Evolutionary conservation across 2,329 filamentous ascomycete genomes (phyloP), one percentile per base, ranked within the genome.

Genomic region (Cephalotrichum gorgonifer): DNA sequence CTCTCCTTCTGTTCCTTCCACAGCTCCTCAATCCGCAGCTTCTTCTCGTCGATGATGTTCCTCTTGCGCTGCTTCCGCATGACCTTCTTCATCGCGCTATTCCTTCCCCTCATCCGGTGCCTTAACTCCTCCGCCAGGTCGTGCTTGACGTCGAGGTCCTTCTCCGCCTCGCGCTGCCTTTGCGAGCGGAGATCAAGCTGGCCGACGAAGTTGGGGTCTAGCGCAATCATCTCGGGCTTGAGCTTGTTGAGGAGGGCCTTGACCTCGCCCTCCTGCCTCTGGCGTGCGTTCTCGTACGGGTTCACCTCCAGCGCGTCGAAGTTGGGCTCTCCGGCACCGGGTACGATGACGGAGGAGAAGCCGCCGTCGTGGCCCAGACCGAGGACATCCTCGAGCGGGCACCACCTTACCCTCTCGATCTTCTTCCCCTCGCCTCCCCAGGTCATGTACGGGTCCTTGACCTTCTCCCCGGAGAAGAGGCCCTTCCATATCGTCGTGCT

Each of bases 11-110:
- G 80, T 64, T 85, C 79, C 56, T 83, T 81, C 71, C 85, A 83
- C 63, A 95, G 73, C 67, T 89, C 87, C 64, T 96, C 87, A 44
- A 90, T 84, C 62, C 84, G 83, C 65, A 95, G 68, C 62, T 86
- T 83, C 77, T 91, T 90, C 75, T 96, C 93, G 71, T 98, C 93
- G 64, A 98, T 89, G 51, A 98, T 80, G 64, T 97, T 97, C 75
- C 85, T 88, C 60, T 85, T 84, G 43, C 88, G 83, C 71, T 93
- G 90, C 80, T 97, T 97, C 56, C 93, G 75, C 60, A 97, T 67
- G 63, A 94, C 90, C 64, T 90, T 89, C 61, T 88, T 83, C 54
- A 97, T 69, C 51, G 86, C 86, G 57, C 85, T 89, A 62, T 95
- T 98, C 75, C 90, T 88, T 49, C 93, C 93, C 51, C 91, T 75